These are phyloP conservation scores for Earliella scabrosa DNA, from an alignment of 1,284 basidiomycete species.

Conservation along the genomic window DNA sequence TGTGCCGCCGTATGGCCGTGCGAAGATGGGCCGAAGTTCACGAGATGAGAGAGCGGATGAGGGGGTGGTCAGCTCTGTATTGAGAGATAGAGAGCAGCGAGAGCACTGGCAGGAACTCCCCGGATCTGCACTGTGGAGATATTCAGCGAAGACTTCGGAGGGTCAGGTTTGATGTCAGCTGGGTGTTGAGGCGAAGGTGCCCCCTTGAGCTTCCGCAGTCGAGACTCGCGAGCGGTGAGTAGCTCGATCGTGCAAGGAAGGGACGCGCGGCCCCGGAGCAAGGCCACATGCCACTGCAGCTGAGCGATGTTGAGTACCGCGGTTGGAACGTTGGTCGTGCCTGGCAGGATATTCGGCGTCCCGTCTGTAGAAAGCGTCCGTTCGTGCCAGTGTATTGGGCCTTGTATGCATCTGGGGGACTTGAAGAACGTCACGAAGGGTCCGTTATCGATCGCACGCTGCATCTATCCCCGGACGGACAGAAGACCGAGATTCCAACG, in stretches of 20 bases:
- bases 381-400: not conserved
- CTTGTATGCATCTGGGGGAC: not conserved
- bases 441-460: not conserved
- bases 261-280: not conserved
- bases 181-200: too few relatives aligned
- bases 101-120: not conserved
- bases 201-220: too few relatives aligned
- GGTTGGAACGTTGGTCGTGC: too few relatives aligned
- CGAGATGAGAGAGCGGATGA: too few relatives aligned
- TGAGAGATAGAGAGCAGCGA: not conserved
- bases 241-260: not conserved
- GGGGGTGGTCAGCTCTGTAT: not conserved
- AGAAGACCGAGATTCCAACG: too few relatives aligned
- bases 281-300: not conserved
- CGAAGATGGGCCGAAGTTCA: not conserved
- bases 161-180: too few relatives aligned
- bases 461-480: not conserved
- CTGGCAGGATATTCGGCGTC: too few relatives aligned
- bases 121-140: not conserved
- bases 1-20: not conserved
- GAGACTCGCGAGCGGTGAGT: not conserved
- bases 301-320: conserved; percentile 2
- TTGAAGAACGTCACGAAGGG: too few relatives aligned
- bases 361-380: not conserved
- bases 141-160: too few relatives aligned